Evolutionary conservation across 2,329 filamentous ascomycete genomes (phyloP), one percentile per base, ranked within the genome.

Genomic region (Ophiostoma perfectum): DNA sequence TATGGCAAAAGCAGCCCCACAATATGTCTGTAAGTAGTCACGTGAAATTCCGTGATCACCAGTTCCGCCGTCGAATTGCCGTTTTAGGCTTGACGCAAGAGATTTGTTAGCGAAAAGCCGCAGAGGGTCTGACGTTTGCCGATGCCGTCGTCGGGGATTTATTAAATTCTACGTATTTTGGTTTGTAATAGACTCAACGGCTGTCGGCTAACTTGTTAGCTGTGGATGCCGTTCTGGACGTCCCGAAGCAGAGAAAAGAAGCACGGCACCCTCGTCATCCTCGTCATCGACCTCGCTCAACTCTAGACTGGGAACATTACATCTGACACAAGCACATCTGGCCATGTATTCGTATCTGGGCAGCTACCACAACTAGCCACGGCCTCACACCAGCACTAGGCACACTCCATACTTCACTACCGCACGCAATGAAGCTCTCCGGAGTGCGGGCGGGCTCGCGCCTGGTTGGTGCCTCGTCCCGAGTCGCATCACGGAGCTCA

Each of bases 11-110:
- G 38, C 39, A n/a, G 6, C 39, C 16, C 38, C 64, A 64, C 27
- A 63, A 49, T 66, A 42, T 12, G 16, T 14, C 6, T 64, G 42
- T 52, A 14, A 44, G 1, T 65, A 5, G 42, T 66, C 70, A 72
- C 70, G 70, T 72, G 70, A 42, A 69, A 72, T 72, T 47, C 27
- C 69, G 66, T 70, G 60, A 69, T 72, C 64, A 55, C 27, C 8
- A 38, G 18, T 27, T 41, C 36, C 44, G 36, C 38, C n/a, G 42
- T 42, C 12, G 12, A 39, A 14, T 67, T 65, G 66, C 64, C 66
- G 66, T 36, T 70, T 66, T 68, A 42, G 66, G 45, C 58, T 45
- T 64, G 41, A 45, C 63, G 63, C 63, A 42, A 44, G 16, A 44
- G 62, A 64, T 64, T 64, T 44, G 62, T 64, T 44, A 55, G n/a